Evolutionary conservation across 1,284 basidiomycete genomes (phyloP).

Genomic region (Ceratobasidium sp.): DNA sequence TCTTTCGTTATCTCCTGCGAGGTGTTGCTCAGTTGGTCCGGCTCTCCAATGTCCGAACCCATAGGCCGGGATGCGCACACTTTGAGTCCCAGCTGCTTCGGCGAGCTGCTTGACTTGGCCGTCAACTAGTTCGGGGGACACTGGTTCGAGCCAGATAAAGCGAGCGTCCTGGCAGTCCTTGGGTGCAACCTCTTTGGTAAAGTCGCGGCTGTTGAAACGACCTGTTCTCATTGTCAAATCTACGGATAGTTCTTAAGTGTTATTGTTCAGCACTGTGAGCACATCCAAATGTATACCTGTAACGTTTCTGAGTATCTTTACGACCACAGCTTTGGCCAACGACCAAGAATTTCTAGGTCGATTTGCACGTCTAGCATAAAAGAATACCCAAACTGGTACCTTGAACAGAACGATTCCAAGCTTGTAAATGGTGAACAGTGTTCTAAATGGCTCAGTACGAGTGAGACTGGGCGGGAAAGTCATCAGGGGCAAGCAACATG

Average conservation of each 20-base stretch:
- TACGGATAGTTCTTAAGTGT: neutral
- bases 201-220: slow-evolving; percentile 13
- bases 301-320: neutral
- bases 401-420: slow-evolving; percentile 1
- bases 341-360: slow-evolving; percentile 28
- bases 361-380: neutral
- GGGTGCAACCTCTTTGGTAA: slow-evolving; percentile 10
- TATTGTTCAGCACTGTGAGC: neutral
- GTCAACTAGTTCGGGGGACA: slow-evolving; percentile 61
- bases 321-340: neutral
- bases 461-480: neutral
- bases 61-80: slow-evolving; percentile 68
- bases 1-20: slow-evolving; percentile 35
- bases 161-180: slow-evolving; percentile 19
- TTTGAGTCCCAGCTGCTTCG: slow-evolving; percentile 59
- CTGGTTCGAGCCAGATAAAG: slow-evolving; percentile 65
- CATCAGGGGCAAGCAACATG: neutral
- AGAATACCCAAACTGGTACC: neutral
- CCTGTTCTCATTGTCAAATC: slow-evolving; percentile 23
- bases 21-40: neutral
- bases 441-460: slow-evolving; percentile 25
- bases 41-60: slow-evolving; percentile 57
- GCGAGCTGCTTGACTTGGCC: slow-evolving; percentile 65
- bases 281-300: neutral
- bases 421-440: neutral